Evolutionary conservation across 306 rosid species (phyloP), one percentile per base, ranked within the genome.

Genomic region (Prunus kanzakura): DNA sequence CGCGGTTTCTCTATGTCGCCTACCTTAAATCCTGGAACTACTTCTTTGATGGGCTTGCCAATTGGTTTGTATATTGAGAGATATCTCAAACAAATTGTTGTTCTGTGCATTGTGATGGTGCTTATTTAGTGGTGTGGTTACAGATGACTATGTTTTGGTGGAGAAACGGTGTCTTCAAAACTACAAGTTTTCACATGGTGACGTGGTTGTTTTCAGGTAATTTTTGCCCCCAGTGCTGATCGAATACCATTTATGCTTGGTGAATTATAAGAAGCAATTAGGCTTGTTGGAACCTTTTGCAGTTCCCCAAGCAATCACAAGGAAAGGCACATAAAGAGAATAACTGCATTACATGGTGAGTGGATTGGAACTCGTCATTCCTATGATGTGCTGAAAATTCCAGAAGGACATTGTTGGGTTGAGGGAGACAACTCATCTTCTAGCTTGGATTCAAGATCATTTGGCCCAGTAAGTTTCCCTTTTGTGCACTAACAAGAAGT

Each of bases 1-100:
- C 84, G 93, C 38, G 97, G 98, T 77, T 89, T 82, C 64, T 92
- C 97, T 67, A 92, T 94, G 97, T 85, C 95, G 78, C 97, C 97
- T 74, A 88, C 97, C 14, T 86, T 95, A 45, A 95, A 95, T 77
- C 96, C 96, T 18, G 84, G 70, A 67, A 9, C 84, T 10, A 57
- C 50, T 30, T 74, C 85, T 66, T 75, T 15, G 4, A 62, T 66
- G 67, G 89, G 86, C 69, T 56, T 76, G 23, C 4, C 73, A 71
- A 83, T 74, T 82, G 85, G 91, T 88, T 79, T 66, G 65, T 76
- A 86, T 72, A 77, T 83, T 69, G 35, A 35, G 41, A 35, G 29
- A 32, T 43, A 73, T 68, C 13, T 54, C 4, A 25, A 60, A 54
- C 51, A 30, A 4, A n/a, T 14, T 61, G 61, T 62, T 64, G 11